A percentile compares a stretch with the other conserved stretches of the same genome.
Evolutionary conservation across 2,329 filamentous ascomycete species (phyloP).

Genomic region (Penicillium sp.): DNA sequence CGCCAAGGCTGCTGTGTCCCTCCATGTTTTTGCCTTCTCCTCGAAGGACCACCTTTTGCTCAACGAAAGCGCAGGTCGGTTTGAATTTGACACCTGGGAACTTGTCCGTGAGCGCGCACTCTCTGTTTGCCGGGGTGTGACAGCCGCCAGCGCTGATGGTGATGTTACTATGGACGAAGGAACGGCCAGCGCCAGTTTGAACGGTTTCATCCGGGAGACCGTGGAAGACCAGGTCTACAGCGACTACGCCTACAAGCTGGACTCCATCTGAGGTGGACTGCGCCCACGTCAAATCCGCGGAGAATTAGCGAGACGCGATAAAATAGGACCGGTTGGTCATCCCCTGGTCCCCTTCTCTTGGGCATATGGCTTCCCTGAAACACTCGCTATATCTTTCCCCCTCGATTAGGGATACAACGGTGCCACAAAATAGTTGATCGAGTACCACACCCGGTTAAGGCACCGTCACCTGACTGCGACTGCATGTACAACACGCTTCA

Average conservation of each 20-base stretch:
- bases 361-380: neutral
- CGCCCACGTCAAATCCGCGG: neutral
- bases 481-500: conserved; percentile 9
- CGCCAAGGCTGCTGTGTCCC: conserved; percentile 62
- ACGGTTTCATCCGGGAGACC: conserved; percentile 60
- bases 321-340: neutral
- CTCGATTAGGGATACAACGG: neutral
- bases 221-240: conserved; percentile 56
- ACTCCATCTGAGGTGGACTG: conserved; percentile 31
- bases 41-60: conserved; percentile 69
- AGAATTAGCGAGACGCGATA: neutral
- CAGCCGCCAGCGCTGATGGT: conserved; percentile 36
- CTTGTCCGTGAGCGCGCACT: conserved; percentile 64
- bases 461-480: conserved; percentile 14
- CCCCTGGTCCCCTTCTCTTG: neutral
- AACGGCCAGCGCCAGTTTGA: conserved; percentile 47
- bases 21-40: conserved; percentile 84
- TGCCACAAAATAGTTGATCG: neutral
- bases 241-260: conserved; percentile 41
- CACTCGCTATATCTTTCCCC: neutral
- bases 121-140: conserved; percentile 58
- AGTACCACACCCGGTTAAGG: conserved; percentile 4
- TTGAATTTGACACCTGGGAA: conserved; percentile 74
- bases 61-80: conserved; percentile 77
- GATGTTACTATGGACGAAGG: conserved; percentile 49